Evolutionary conservation across 257 asterid species (phyloP).

Genomic region (Ilex asprella): DNA sequence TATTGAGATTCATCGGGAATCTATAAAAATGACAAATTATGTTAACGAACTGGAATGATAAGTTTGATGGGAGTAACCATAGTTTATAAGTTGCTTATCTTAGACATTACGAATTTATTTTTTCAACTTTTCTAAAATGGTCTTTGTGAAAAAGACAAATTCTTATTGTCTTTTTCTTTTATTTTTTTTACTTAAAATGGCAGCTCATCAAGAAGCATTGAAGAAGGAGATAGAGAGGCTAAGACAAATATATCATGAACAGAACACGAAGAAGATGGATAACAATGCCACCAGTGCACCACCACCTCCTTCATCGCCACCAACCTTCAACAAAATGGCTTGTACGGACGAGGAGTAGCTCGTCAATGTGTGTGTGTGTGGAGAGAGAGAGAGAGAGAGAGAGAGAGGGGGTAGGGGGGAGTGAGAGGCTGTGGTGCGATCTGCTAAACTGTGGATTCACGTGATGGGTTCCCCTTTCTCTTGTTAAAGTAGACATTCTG

Average conservation of each 20-base stretch:
- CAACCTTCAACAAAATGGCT: slow-evolving; percentile 20
- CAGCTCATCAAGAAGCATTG: slow-evolving; percentile 92
- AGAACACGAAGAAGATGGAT: slow-evolving; percentile 46
- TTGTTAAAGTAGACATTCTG: slow-evolving; percentile 18
- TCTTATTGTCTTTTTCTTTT: no score
- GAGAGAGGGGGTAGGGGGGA: neutral
- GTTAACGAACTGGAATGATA: no score
- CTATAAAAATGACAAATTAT: no score
- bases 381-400: neutral
- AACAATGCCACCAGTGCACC: slow-evolving; percentile 9
- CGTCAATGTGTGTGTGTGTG: neutral
- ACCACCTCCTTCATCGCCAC: slow-evolving; percentile 14
- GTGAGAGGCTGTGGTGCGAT: slow-evolving; percentile 10
- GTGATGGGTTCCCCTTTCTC: slow-evolving; percentile 22
- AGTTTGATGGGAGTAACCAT: no score
- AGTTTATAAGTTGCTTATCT: slow-evolving; percentile 4
- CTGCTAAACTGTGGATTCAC: slow-evolving; percentile 21
- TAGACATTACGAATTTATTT: neutral
- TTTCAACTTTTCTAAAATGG: no score
- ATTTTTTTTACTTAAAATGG: no score
- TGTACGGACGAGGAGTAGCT: slow-evolving; percentile 27
- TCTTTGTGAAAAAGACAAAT: no score
- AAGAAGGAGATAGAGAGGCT: slow-evolving; percentile 81
- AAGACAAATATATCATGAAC: slow-evolving; percentile 61
- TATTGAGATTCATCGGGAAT: no score